Base-by-base conservation (phyloP, 306 rosid species). In the Hippophae tibetana region DNA sequence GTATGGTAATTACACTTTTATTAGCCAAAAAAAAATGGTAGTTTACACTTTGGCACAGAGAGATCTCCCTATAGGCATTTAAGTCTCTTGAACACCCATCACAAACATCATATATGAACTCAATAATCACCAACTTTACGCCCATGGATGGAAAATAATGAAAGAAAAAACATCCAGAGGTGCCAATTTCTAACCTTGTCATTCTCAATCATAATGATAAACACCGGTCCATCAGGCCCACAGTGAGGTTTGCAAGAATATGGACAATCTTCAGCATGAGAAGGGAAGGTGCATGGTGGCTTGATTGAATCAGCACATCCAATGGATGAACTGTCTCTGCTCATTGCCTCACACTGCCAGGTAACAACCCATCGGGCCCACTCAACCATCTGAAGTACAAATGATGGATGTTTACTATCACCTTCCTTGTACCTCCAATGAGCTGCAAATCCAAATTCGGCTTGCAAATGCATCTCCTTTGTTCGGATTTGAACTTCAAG, bases 371-470 rank as follows among this genome's bases (percentile, higher is more conserved):
- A 93, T 59, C 99, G 85, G 51, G 94, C 99, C 99, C 99, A 93
- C 76, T 93, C 99, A 6, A 93, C 90, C 99, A 88, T 88, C 84
- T 88, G 99, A 68, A 93, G 94, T 74, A 88, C 97, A 74, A 84
- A 86, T 7, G 95, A 82, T 25, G 97, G 75, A 69, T 77, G 96
- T 77, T 86, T 86, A 72, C 94, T 75, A 44, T 93, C 94, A 50
- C 93, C 94, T 84, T 93, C 99, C 81, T 93, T 93, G 75, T 93
- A 93, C 57, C 99, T 84, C 99, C 99, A 93, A 74, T 93, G 99
- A 41, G 99, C 96, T 13, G 99, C 99, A 74, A 93, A 82, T 67
- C 99, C 99, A 70, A 80, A 86, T 69, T 93, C 99, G 3, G 99
- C 97, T 72, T 89, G 99, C 77, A 89, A 71, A 76, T 93, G 94